Evolutionary conservation across 192 early-diverging fungal genomes (phyloP).

Genomic region (Linnemannia schmuckeri): DNA sequence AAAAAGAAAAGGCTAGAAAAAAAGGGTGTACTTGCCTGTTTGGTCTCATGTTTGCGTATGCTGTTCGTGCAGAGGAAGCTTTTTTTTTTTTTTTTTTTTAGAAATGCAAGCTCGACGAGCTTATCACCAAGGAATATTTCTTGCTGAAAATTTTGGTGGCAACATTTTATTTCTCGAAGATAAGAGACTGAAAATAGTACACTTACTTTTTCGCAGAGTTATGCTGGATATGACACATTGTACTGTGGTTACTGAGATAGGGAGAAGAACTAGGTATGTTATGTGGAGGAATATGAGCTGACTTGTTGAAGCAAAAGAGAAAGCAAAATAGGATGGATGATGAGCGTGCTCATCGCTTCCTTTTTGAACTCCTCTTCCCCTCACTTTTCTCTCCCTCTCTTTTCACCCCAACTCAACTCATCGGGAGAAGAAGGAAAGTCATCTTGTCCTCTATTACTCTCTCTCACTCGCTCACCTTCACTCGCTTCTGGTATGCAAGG

Average conservation of each 20-base stretch:
- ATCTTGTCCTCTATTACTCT: too few species aligned
- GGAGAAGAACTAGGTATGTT: too few species aligned
- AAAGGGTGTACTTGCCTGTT: background rate
- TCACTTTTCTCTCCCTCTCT: background rate
- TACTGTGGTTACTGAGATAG: too few species aligned
- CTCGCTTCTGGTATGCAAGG: background rate
- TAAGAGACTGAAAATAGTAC: background rate
- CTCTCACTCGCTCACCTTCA: background rate
- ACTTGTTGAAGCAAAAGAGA: too few species aligned
- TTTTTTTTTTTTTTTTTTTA: too few species aligned
- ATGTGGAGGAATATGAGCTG: too few species aligned
- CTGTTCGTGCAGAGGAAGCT: too few species aligned
- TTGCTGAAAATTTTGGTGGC: too few species aligned
- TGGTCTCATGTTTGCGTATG: too few species aligned
- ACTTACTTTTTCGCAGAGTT: background rate
- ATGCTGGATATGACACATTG: background rate
- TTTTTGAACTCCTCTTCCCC: background rate
- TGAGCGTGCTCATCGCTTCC: background rate
- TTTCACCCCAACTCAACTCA: background rate
- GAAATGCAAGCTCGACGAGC: too few species aligned
- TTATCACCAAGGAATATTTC: too few species aligned
- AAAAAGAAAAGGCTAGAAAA: slow-evolving; percentile 4
- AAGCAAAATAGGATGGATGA: too few species aligned
- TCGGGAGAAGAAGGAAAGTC: slow-evolving; percentile 9
- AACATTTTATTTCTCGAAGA: background rate